Conservation (phyloP, 108 stramenopile genomes). For the Stephanodiscus minutulus region DNA sequence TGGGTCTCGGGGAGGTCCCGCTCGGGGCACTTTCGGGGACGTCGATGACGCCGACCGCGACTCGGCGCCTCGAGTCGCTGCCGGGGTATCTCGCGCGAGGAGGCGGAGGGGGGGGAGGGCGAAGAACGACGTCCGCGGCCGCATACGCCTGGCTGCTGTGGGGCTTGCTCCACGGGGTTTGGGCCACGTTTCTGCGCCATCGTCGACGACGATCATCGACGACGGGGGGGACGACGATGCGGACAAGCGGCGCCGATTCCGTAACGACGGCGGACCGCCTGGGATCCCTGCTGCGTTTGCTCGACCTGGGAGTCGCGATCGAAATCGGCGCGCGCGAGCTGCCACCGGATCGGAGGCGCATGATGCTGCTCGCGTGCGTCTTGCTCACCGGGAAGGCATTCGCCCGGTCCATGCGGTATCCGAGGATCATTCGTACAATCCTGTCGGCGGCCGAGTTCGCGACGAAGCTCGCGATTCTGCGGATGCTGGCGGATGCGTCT, state of each 20-base stretch:
- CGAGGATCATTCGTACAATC: constrained; percentile 20
- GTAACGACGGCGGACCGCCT: background rate
- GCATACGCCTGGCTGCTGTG: constrained; percentile 42
- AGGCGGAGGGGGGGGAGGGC: background rate
- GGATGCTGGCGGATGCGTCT: constrained; percentile 9
- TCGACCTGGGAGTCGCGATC: constrained; percentile 45
- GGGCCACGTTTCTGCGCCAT: constrained; percentile 35
- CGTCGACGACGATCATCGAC: constrained; percentile 8
- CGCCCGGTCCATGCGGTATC: constrained; percentile 17
- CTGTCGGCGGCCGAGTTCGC: constrained; percentile 18
- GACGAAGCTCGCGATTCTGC: constrained; percentile 22
- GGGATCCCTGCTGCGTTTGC: constrained; percentile 12
- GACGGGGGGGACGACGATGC: background rate
- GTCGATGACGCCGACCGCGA: background rate
- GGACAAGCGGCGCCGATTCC: background rate
- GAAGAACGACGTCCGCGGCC: background rate
- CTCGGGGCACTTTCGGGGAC: constrained; percentile 20
- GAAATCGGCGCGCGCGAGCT: constrained; percentile 15
- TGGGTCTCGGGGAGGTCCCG: constrained; percentile 49
- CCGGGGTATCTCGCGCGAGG: background rate
- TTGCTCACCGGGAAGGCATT: constrained; percentile 35
- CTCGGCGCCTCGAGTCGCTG: background rate
- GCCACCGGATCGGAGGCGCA: constrained; percentile 6
- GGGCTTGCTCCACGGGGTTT: constrained; percentile 43
- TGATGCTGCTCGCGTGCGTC: constrained; percentile 15